These are phyloP conservation scores for Clohesyomyces aquaticus DNA, from an alignment of 495 filamentous ascomycete species.

Conservation along the genomic window DNA sequence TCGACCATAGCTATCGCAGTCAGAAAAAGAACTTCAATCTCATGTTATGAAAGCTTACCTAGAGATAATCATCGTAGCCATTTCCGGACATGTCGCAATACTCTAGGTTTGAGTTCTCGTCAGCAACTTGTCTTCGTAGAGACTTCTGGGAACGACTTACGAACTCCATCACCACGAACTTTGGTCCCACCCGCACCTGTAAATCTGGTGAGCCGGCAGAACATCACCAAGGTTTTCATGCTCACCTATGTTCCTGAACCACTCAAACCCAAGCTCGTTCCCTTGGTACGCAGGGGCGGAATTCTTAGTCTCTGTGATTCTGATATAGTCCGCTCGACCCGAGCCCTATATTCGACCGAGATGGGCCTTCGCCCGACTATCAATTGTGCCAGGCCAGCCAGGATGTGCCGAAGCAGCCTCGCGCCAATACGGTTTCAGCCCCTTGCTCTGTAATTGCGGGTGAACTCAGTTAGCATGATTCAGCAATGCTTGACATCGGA, in stretches of 20 bases:
- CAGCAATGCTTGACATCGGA: too few species aligned
- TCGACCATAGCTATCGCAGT: constrained; percentile 26
- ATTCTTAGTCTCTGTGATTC: not conserved
- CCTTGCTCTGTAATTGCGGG: too few species aligned
- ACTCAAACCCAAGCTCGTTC: not conserved
- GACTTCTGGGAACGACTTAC: too few species aligned
- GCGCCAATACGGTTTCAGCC: constrained; percentile 5
- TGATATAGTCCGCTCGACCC: constrained; percentile 12
- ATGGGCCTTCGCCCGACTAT: constrained; percentile 1
- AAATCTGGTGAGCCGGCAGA: too few species aligned
- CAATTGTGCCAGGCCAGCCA: not conserved
- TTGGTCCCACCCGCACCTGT: not conserved
- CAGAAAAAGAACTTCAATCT: too few species aligned
- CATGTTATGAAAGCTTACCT: too few species aligned
- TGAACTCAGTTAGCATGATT: too few species aligned
- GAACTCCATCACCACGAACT: constrained; percentile 12
- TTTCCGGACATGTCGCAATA: constrained; percentile 23
- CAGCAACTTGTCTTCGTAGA: too few species aligned
- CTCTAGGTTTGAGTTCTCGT: too few species aligned
- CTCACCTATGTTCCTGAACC: constrained; percentile 5
- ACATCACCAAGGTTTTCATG: too few species aligned
- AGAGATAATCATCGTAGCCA: constrained; percentile 50
- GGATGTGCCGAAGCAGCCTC: not conserved
- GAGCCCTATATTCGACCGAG: constrained; percentile 12
- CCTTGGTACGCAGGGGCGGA: not conserved